These are phyloP conservation scores for Pichia norvegensis DNA, from an alignment of 1,139 yeast species.

Conservation along the genomic window DNA sequence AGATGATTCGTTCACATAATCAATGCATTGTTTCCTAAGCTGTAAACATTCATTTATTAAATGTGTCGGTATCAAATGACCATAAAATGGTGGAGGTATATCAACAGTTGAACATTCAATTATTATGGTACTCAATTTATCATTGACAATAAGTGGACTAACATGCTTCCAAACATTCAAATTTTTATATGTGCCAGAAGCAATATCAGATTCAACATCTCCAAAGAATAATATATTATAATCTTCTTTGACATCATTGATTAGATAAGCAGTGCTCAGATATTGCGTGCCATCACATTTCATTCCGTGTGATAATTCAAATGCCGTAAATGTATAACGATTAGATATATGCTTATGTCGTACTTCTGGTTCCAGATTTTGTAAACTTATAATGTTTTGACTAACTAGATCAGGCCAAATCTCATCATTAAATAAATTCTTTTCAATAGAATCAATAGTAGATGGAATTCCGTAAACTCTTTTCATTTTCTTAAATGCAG, in stretches of 20 bases:
- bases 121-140: conserved; percentile 44
- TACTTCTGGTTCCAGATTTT: conserved; percentile 5
- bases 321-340: conserved; percentile 26
- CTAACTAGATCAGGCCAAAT: conserved; percentile 72
- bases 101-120: conserved; percentile 70
- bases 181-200: conserved; percentile 39
- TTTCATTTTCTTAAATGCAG: conserved; percentile 35
- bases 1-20: conserved; percentile 10
- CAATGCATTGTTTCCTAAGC: conserved; percentile 28
- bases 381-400: conserved; percentile 11
- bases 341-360: conserved; percentile 16
- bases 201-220: conserved; percentile 65
- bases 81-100: conserved; percentile 49
- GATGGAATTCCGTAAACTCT: conserved; percentile 44
- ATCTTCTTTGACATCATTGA: conserved; percentile 20
- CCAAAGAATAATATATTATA: conserved; percentile 60
- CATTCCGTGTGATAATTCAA: conserved; percentile 32
- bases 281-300: conserved; percentile 17
- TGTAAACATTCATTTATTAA: conserved; percentile 48
- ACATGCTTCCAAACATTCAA: conserved; percentile 48
- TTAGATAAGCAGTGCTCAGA: conserved; percentile 31
- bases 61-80: conserved; percentile 68
- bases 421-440: conserved; percentile 60
- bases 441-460: conserved; percentile 47
- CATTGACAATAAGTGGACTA: conserved; percentile 37